These are phyloP conservation scores for Fusarium transvaalense DNA, from an alignment of 2,329 filamentous ascomycete genomes.

Conservation along the genomic window DNA sequence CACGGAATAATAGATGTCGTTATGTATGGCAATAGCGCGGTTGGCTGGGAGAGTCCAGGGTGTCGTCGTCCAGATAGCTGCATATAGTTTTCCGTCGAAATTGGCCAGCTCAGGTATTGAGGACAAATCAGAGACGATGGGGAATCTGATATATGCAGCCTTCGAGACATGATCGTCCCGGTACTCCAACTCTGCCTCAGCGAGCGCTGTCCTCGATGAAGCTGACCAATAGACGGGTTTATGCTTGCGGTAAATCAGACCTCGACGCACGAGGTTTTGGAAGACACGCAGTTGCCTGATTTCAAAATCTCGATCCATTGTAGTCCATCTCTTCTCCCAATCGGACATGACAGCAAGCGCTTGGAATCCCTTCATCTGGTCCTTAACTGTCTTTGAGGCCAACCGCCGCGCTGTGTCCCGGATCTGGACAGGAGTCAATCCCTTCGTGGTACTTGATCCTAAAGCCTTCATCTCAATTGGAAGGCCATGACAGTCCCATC, in stretches of 20 bases:
- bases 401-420: conserved; percentile 74
- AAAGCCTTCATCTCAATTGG: conserved; percentile 98
- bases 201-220: conserved; percentile 81
- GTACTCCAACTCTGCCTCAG: conserved; percentile 88
- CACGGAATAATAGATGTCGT: conserved; percentile 79
- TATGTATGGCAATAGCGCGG: conserved; percentile 84
- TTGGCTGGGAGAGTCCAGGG: conserved; percentile 98
- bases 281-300: conserved; percentile 81
- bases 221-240: conserved; percentile 92
- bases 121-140: conserved; percentile 63
- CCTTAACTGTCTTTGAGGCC: conserved; percentile 75
- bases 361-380: conserved; percentile 80
- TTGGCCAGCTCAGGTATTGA: conserved; percentile 53
- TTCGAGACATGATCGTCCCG: conserved; percentile 78
- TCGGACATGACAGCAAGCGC: conserved; percentile 84
- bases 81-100: conserved; percentile 69
- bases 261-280: conserved; percentile 77
- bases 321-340: conserved; percentile 82
- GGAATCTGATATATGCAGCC: conserved; percentile 85
- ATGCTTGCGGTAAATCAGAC: conserved; percentile 80
- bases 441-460: conserved; percentile 62
- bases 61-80: conserved; percentile 98
- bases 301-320: conserved; percentile 83
- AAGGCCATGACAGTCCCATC: conserved; percentile 98
- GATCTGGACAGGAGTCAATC: conserved; percentile 68